Percentiles rank a stretch among this genome's conserved stretches.
phyloP scores from a whole-genome alignment of 2,329 filamentous ascomycete genomes.

The Cordyceps farinosa region DNA sequence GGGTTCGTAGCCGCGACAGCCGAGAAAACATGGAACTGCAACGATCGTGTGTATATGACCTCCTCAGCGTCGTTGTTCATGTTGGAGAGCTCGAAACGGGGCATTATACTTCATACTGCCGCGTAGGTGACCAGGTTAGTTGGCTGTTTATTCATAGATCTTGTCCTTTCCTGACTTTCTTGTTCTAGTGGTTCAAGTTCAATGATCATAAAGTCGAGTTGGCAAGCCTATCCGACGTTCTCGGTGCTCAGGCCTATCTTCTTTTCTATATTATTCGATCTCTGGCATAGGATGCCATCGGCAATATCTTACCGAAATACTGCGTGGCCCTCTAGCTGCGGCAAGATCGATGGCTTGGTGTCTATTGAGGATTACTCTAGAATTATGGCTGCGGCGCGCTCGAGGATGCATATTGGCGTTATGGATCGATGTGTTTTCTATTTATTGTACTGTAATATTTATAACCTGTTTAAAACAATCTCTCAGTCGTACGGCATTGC shows the following conservation, averaged over 20 bases:
- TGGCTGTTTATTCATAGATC: not conserved
- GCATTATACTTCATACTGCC: conserved; percentile 86
- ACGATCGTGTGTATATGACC: conserved; percentile 74
- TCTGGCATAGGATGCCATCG: conserved; percentile 38
- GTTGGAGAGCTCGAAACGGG: conserved; percentile 90
- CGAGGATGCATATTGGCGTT: not conserved
- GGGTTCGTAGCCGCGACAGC: conserved; percentile 49
- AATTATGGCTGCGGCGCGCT: not conserved
- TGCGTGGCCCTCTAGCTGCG: not conserved
- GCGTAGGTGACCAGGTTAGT: conserved; percentile 65
- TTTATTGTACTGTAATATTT: not conserved
- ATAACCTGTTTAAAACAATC: not conserved
- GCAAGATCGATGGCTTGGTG: not conserved
- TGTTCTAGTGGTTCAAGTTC: conserved; percentile 80
- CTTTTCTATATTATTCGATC: conserved; percentile 79
- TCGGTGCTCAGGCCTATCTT: conserved; percentile 82
- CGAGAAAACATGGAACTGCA: conserved; percentile 55
- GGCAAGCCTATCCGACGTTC: conserved; percentile 78
- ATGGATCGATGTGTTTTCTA: not conserved
- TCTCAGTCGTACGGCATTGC: not conserved
- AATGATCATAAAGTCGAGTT: conserved; percentile 91
- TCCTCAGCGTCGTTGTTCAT: conserved; percentile 87
- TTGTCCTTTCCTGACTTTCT: conserved; percentile 17
- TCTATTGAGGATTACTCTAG: not conserved
- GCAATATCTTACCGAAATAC: not conserved